Percentiles rank a stretch among this genome's conserved stretches.
Conservation (phyloP, 108 stramenopile species). For the Cyclotella atomus region DNA sequence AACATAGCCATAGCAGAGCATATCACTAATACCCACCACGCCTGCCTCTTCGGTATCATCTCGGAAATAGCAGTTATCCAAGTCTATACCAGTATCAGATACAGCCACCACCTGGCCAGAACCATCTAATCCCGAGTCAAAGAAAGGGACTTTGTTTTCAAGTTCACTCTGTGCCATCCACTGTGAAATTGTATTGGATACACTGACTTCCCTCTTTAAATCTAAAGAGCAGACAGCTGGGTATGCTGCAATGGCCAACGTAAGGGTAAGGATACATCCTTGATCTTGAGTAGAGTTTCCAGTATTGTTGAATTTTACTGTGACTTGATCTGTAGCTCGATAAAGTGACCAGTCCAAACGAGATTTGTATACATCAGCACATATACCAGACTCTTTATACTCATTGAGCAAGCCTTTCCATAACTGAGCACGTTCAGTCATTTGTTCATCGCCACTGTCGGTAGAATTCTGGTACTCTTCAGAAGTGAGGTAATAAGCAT, state of each 20-base stretch:
- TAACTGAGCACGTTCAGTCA: slow-evolving; percentile 17
- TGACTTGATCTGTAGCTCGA: not conserved
- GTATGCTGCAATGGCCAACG: slow-evolving; percentile 14
- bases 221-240: slow-evolving; percentile 32
- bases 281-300: slow-evolving; percentile 16
- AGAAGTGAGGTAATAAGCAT: slow-evolving; percentile 26
- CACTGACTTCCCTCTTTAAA: slow-evolving; percentile 1
- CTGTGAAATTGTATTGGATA: slow-evolving; percentile 4
- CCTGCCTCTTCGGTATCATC: slow-evolving; percentile 30
- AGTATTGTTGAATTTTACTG: slow-evolving; percentile 23
- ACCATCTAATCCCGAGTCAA: slow-evolving; percentile 39
- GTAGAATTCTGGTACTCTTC: slow-evolving; percentile 12
- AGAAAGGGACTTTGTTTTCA: slow-evolving; percentile 39
- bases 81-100: slow-evolving; percentile 51
- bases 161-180: slow-evolving; percentile 38
- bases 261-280: slow-evolving; percentile 14
- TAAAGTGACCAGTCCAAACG: slow-evolving; percentile 14
- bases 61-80: slow-evolving; percentile 53
- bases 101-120: slow-evolving; percentile 46
- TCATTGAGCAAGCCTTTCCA: slow-evolving; percentile 15
- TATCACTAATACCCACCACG: not conserved
- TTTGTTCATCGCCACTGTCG: not conserved
- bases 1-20: too few relatives aligned
- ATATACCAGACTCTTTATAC: slow-evolving; percentile 15
- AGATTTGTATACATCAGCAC: slow-evolving; percentile 10